phyloP scores from a whole-genome alignment of 2,329 filamentous ascomycete species.

The Pseudohalonectria lignicola region DNA sequence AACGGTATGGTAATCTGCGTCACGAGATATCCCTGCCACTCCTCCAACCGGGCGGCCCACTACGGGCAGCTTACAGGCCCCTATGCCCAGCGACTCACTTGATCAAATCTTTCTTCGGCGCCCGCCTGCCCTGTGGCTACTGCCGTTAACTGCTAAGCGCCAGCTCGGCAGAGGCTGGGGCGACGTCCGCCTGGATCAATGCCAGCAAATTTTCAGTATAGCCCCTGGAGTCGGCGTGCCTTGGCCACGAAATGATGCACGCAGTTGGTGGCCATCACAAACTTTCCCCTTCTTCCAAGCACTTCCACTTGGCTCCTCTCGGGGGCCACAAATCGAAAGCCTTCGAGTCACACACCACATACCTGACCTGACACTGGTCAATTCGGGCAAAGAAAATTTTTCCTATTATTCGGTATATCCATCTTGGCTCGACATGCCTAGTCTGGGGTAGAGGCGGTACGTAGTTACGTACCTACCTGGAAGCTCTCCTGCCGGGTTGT shows the following conservation, averaged over 20 bases:
- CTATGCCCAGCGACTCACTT: background rate
- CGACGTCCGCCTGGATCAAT: background rate
- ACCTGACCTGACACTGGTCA: too few species aligned
- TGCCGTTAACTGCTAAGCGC: slow-evolving; percentile 11
- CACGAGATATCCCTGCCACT: background rate
- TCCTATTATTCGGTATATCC: background rate
- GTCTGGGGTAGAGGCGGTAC: background rate
- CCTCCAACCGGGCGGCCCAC: slow-evolving; percentile 3
- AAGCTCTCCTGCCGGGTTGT: background rate
- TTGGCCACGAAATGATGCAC: too few species aligned
- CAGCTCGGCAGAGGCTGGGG: slow-evolving; percentile 4
- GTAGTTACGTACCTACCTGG: background rate
- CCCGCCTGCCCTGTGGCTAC: too few species aligned
- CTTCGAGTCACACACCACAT: too few species aligned
- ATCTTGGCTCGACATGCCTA: background rate
- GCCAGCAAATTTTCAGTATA: background rate
- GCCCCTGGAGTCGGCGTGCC: too few species aligned
- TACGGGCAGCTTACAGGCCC: background rate
- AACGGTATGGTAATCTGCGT: slow-evolving; percentile 12
- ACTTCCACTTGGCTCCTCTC: too few species aligned
- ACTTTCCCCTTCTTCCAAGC: too few species aligned
- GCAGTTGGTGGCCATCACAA: too few species aligned
- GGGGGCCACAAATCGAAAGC: too few species aligned
- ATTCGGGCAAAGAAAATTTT: slow-evolving; percentile 4
- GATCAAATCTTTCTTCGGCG: too few species aligned